These are phyloP conservation scores for Daldinia vernicosa DNA, from an alignment of 495 filamentous ascomycete species.

Conservation along the genomic window DNA sequence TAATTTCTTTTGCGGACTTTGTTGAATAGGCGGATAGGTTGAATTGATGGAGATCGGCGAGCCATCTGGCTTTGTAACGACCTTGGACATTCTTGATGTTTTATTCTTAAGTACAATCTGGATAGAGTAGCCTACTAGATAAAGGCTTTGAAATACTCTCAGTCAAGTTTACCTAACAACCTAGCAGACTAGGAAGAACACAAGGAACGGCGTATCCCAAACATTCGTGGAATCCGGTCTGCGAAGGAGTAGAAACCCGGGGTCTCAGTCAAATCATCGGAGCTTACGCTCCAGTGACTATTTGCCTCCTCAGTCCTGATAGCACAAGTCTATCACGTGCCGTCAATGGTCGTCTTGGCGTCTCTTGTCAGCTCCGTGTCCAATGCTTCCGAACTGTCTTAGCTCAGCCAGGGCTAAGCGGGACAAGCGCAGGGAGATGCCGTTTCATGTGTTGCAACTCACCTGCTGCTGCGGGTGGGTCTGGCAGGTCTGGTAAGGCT, in stretches of 20 bases:
- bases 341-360: slow-evolving; percentile 26
- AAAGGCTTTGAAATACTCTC: neutral
- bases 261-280: slow-evolving; percentile 19
- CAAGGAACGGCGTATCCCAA: neutral
- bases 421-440: slow-evolving; percentile 26
- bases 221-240: neutral
- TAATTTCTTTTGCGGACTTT: neutral
- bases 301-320: neutral
- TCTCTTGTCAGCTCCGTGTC: slow-evolving; percentile 33
- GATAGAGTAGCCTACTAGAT: neutral
- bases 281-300: slow-evolving; percentile 25
- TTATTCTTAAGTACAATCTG: neutral
- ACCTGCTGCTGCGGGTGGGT: slow-evolving; percentile 17
- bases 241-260: neutral
- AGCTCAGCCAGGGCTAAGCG: slow-evolving; percentile 32
- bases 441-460: slow-evolving; percentile 32
- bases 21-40: neutral
- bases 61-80: neutral
- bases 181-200: neutral
- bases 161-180: neutral
- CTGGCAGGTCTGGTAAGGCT: slow-evolving; percentile 20
- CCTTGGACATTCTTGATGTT: neutral
- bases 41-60: neutral
- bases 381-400: slow-evolving; percentile 22
- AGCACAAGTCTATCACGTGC: slow-evolving; percentile 31